These are phyloP conservation scores for Pezicula carpinea DNA, from an alignment of 2,329 filamentous ascomycete genomes.

Conservation along the genomic window DNA sequence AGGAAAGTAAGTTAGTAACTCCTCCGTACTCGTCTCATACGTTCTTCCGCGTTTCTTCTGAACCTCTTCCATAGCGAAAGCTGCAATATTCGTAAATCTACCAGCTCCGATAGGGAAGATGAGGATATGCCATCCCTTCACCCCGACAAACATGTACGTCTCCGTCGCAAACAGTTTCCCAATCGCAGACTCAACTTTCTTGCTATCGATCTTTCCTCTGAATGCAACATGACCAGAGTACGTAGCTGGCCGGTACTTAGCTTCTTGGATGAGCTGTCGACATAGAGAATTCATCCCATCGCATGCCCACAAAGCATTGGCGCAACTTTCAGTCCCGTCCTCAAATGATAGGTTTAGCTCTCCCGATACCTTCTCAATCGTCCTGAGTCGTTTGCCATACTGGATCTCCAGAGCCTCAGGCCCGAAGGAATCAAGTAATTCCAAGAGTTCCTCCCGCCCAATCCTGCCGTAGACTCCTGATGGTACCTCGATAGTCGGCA, in stretches of 20 bases:
- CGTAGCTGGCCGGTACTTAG: constrained; percentile 4
- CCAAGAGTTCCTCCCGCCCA: constrained; percentile 2
- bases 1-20: constrained; percentile 8
- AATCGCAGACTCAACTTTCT: constrained; percentile 3
- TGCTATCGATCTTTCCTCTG: too few relatives aligned
- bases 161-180: constrained; percentile 7
- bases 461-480: constrained; percentile 4
- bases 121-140: constrained; percentile 6
- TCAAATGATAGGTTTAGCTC: constrained; percentile 6
- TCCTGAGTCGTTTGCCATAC: constrained; percentile 5
- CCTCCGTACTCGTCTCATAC: constrained; percentile 7
- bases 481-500: too few relatives aligned
- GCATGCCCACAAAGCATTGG: constrained; percentile 8
- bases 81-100: constrained; percentile 5
- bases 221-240: constrained; percentile 3
- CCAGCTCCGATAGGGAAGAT: constrained; percentile 5
- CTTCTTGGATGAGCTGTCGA: constrained; percentile 7
- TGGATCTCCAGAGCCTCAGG: neutral
- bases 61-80: constrained; percentile 5
- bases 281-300: constrained; percentile 11
- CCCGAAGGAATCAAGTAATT: constrained; percentile 6
- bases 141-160: constrained; percentile 10
- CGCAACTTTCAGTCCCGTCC: constrained; percentile 5
- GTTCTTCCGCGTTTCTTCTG: constrained; percentile 8
- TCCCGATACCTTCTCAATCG: constrained; percentile 1